Evolutionary conservation across 768 basidiomycete species (phyloP).

Genomic region (Serendipita sp.): DNA sequence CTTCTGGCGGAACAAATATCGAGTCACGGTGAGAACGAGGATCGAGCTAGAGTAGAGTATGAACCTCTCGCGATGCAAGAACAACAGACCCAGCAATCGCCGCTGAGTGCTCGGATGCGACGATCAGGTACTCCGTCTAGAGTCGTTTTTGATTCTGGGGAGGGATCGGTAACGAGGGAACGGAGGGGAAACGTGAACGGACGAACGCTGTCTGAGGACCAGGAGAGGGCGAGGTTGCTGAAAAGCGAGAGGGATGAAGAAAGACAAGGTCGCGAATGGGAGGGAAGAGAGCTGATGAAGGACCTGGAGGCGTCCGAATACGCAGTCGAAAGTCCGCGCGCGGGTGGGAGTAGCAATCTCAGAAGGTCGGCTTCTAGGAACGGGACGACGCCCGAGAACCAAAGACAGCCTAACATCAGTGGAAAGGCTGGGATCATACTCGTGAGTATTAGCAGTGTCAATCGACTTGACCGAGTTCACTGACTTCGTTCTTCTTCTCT

Average conservation of each 20-base stretch:
- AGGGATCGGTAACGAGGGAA: conserved; percentile 1
- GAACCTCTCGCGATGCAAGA: not conserved
- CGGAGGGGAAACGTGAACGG: conserved; percentile 16
- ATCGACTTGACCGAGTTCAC: too few species aligned
- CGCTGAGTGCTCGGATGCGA: not conserved
- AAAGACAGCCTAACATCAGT: conserved; percentile 32
- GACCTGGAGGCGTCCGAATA: not conserved
- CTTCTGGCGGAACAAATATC: conserved; percentile 34
- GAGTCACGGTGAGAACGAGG: not conserved
- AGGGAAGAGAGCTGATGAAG: conserved; percentile 20
- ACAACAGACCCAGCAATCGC: not conserved
- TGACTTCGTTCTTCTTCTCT: not conserved
- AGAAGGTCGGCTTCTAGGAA: conserved; percentile 12
- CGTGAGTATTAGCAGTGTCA: too few species aligned
- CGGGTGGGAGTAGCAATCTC: conserved; percentile 6
- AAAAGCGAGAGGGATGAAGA: conserved; percentile 3
- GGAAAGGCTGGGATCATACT: conserved; percentile 80
- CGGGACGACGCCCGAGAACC: not conserved
- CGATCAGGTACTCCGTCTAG: too few species aligned
- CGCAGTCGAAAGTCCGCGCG: conserved; percentile 9
- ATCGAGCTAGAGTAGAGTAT: not conserved
- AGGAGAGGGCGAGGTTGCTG: conserved; percentile 19
- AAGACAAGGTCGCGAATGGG: conserved; percentile 12
- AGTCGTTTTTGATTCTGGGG: conserved; percentile 1
- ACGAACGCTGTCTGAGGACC: too few species aligned